These are phyloP conservation scores for Linum tenue DNA, from an alignment of 345 rosid genomes.

Conservation along the genomic window DNA sequence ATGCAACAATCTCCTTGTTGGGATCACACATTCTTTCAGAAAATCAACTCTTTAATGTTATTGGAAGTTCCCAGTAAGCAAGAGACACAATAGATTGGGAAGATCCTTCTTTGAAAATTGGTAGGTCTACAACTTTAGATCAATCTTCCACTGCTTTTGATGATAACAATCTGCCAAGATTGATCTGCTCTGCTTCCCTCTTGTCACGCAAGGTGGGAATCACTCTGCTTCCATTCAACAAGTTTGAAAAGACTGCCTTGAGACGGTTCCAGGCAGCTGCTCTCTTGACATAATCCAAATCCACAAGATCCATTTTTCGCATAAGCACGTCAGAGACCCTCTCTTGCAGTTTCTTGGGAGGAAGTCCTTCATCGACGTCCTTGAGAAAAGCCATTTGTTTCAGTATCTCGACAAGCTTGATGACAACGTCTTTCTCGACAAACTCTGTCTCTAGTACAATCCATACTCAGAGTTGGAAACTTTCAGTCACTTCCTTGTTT, in stretches of 20 bases:
- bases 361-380: constrained; percentile 12
- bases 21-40: constrained; percentile 21
- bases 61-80: constrained; percentile 15
- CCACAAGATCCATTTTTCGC: constrained; percentile 21
- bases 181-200: not conserved
- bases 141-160: not conserved
- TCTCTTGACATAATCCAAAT: constrained; percentile 8
- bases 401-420: constrained; percentile 11
- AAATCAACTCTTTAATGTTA: constrained; percentile 17
- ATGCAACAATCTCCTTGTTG: constrained; percentile 28
- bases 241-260: not conserved
- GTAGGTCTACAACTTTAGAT: not conserved
- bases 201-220: constrained; percentile 1
- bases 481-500: constrained; percentile 2
- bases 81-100: constrained; percentile 7
- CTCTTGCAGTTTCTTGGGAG: constrained; percentile 2
- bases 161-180: constrained; percentile 5
- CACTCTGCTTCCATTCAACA: constrained; percentile 11
- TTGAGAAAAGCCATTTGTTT: constrained; percentile 10
- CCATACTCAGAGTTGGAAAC: constrained; percentile 23
- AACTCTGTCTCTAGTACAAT: constrained; percentile 12
- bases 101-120: not conserved
- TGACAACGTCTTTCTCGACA: constrained; percentile 11
- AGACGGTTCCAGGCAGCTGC: not conserved
- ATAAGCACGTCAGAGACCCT: constrained; percentile 6